Conservation (phyloP, 768 basidiomycete genomes). For the Chalciporus sphaerocephalus region DNA sequence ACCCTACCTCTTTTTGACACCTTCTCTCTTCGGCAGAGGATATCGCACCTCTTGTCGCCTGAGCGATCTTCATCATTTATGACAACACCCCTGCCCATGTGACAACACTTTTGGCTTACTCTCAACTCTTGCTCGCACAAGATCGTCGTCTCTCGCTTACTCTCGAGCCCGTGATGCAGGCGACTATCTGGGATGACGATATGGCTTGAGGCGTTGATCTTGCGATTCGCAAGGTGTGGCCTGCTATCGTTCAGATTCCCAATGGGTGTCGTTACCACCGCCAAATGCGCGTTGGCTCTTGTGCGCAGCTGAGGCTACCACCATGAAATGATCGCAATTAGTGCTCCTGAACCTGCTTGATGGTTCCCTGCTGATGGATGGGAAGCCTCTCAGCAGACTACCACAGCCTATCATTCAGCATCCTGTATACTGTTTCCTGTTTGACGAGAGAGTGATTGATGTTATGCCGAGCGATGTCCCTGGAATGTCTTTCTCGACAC, state of each 20-base stretch:
- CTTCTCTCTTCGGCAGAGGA: constrained; percentile 25
- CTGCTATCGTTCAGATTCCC: constrained; percentile 22
- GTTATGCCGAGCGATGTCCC: constrained; percentile 32
- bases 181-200: constrained; percentile 4
- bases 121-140: constrained; percentile 26
- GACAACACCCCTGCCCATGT: constrained; percentile 26
- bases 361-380: constrained; percentile 40
- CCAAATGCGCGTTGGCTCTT: constrained; percentile 30
- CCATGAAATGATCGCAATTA: constrained; percentile 16
- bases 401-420: constrained; percentile 32
- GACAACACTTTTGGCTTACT: background rate
- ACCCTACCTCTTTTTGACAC: background rate
- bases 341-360: constrained; percentile 40
- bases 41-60: constrained; percentile 30
- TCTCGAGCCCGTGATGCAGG: constrained; percentile 21
- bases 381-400: constrained; percentile 37
- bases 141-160: constrained; percentile 31
- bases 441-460: constrained; percentile 33
- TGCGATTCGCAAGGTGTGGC: constrained; percentile 32
- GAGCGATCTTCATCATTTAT: constrained; percentile 27
- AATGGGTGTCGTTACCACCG: constrained; percentile 19
- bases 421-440: constrained; percentile 33
- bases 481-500: constrained; percentile 35
- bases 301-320: constrained; percentile 15
- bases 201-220: constrained; percentile 24